phyloP scores from a whole-genome alignment of 73 alveolate genomes.

The Tetrahymena thermophila region DNA sequence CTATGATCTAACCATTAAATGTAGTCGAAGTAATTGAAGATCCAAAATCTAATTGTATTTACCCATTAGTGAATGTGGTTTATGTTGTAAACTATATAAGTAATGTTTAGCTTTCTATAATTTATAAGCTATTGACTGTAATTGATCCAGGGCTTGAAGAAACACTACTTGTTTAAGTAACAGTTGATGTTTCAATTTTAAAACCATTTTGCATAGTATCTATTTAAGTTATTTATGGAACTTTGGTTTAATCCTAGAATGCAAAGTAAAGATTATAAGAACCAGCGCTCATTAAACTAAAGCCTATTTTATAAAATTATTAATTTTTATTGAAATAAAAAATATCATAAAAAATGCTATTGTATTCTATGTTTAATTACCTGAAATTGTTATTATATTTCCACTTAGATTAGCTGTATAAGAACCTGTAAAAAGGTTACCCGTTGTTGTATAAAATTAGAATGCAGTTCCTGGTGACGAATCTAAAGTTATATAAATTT shows the following conservation, averaged over 20 bases:
- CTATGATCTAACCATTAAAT: not conserved
- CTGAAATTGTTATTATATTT: not conserved
- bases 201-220: not conserved
- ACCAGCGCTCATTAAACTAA: not conserved
- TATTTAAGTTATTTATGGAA: not conserved
- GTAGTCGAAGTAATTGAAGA: not conserved
- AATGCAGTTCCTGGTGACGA: not conserved
- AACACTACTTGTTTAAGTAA: not conserved
- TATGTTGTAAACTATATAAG: not conserved
- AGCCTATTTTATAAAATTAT: not conserved
- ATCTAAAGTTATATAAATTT: not conserved
- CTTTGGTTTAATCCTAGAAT: not conserved
- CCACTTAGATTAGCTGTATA: not conserved
- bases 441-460: not conserved
- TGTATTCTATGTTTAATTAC: not conserved
- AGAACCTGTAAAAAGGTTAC: not conserved
- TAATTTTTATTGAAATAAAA: not conserved
- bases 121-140: not conserved
- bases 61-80: not conserved
- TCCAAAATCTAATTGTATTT: not conserved
- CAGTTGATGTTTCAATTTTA: not conserved
- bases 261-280: not conserved
- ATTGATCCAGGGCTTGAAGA: not conserved
- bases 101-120: not conserved
- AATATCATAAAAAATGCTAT: not conserved